Conservation (phyloP, 768 basidiomycete species). For the Kwoniella sp. region DNA sequence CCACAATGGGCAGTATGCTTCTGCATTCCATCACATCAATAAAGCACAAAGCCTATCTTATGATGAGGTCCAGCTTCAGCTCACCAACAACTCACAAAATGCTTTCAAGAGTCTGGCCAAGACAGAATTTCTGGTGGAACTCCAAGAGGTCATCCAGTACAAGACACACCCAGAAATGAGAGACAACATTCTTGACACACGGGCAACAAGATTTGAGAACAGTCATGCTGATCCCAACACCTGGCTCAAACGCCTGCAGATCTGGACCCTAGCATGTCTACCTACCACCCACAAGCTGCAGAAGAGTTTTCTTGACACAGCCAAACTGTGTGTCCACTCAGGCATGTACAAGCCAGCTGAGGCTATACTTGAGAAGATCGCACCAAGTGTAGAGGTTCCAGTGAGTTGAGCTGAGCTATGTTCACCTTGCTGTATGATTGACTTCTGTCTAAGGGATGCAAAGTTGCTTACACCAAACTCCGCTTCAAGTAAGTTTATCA, state of each 20-base stretch:
- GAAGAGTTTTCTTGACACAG: conserved; percentile 41
- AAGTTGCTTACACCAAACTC: conserved; percentile 42
- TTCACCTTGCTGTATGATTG: neutral
- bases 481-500: conserved; percentile 41
- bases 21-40: conserved; percentile 42
- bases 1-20: conserved; percentile 34
- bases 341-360: conserved; percentile 38
- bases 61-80: conserved; percentile 42
- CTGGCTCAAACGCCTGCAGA: conserved; percentile 41
- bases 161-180: conserved; percentile 42
- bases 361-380: conserved; percentile 27
- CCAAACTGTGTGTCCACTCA: conserved; percentile 40
- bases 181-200: conserved; percentile 25
- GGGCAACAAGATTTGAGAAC: conserved; percentile 42
- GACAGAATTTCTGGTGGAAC: conserved; percentile 44
- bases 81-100: conserved; percentile 26
- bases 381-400: conserved; percentile 20
- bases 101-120: conserved; percentile 46
- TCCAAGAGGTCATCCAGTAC: conserved; percentile 48
- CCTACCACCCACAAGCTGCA: conserved; percentile 32
- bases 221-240: conserved; percentile 43
- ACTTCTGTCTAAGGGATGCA: conserved; percentile 37
- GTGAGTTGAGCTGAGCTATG: conserved; percentile 20
- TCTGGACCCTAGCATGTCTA: conserved; percentile 43
- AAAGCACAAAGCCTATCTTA: conserved; percentile 46